Percentiles rank a stretch among this genome's conserved stretches.
Evolutionary conservation across 75 land plant genomes (phyloP).

Genomic region (Adiantum capillusveneris): DNA sequence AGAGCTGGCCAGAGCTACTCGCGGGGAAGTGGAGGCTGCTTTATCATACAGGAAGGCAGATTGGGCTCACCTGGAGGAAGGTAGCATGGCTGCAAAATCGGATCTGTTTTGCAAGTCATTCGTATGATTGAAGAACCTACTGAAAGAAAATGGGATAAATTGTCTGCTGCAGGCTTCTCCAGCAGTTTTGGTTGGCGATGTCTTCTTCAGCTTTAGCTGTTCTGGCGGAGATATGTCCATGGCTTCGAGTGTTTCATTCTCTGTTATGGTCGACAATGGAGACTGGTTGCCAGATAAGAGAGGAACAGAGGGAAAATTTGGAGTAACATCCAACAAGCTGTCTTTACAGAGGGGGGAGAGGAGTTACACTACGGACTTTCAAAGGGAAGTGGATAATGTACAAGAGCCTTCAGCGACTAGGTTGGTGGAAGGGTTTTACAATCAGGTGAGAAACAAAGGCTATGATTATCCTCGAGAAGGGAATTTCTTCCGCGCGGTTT

Average conservation of each 20-base stretch:
- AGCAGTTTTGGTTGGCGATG: conserved; percentile 59
- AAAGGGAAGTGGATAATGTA: background rate
- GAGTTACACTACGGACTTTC: conserved; percentile 35
- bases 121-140: background rate
- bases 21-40: conserved; percentile 80
- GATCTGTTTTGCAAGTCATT: background rate
- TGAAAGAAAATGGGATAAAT: conserved; percentile 1
- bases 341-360: conserved; percentile 38
- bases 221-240: conserved; percentile 18
- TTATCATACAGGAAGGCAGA: conserved; percentile 74
- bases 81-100: conserved; percentile 5
- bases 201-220: conserved; percentile 30
- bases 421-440: background rate
- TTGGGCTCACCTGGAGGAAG: conserved; percentile 79
- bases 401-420: background rate
- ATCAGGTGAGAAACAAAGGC: background rate
- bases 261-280: conserved; percentile 21
- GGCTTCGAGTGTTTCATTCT: conserved; percentile 40
- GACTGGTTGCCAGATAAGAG: conserved; percentile 74
- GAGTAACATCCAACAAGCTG: conserved; percentile 21
- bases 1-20: conserved; percentile 66
- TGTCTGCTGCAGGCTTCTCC: conserved; percentile 29
- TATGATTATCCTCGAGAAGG: conserved; percentile 1
- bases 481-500: conserved; percentile 11
- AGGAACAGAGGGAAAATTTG: conserved; percentile 46